Percentiles rank a stretch among this genome's conserved stretches.
phyloP scores from a whole-genome alignment of 179 eudicot species.

The Sideroxylon spinosum region DNA sequence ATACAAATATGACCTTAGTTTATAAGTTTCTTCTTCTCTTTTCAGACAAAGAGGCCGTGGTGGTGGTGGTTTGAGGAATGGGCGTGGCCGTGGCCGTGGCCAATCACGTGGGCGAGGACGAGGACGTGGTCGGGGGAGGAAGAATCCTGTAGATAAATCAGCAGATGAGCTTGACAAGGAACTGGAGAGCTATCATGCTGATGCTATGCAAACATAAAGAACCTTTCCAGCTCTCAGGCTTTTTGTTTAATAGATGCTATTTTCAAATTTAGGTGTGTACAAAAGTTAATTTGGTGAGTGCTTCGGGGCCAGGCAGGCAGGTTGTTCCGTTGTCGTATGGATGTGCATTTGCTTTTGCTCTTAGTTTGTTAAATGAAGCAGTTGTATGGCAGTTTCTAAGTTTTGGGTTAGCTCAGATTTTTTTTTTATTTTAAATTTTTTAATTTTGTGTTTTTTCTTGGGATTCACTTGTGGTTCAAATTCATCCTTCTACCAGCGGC shows the following conservation, averaged over 20 bases:
- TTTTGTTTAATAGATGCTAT: neutral
- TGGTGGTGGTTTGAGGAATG: slow-evolving; percentile 48
- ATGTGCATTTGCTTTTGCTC: neutral
- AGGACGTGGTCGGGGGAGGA: slow-evolving; percentile 42
- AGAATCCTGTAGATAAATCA: slow-evolving; percentile 46
- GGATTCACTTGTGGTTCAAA: no score
- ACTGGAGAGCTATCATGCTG: slow-evolving; percentile 74
- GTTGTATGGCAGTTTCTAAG: neutral
- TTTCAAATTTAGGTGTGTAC: neutral
- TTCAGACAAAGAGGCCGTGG: slow-evolving; percentile 58
- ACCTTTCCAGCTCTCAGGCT: neutral
- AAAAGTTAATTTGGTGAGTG: neutral
- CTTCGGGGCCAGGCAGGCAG: neutral
- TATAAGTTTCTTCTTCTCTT: neutral
- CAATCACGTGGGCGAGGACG: slow-evolving; percentile 34
- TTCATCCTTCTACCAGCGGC: no score
- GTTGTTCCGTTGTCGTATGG: neutral
- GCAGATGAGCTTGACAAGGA: slow-evolving; percentile 92
- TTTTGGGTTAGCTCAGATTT: neutral
- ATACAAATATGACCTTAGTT: no score
- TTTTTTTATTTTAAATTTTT: neutral
- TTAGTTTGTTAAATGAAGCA: neutral
- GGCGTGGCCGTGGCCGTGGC: slow-evolving; percentile 40
- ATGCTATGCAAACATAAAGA: slow-evolving; percentile 61
- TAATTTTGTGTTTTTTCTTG: no score